A percentile compares a stretch with the other conserved stretches of the same genome.
Evolutionary conservation across 2,329 filamentous ascomycete genomes (phyloP).

Genomic region (Akanthomyces muscarius): DNA sequence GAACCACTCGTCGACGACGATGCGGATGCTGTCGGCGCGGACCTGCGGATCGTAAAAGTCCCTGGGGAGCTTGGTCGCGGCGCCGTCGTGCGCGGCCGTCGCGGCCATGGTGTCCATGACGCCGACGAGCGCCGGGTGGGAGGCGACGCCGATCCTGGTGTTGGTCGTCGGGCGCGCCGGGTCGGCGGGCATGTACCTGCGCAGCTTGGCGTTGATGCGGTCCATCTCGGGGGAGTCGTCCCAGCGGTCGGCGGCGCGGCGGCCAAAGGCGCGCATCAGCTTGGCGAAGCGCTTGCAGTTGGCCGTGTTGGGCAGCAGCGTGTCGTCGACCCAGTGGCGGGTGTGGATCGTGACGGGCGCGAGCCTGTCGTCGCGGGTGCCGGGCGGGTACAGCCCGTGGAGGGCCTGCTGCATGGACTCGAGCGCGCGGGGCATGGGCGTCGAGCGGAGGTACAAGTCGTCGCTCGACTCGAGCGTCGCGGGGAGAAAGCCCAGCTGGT

Average conservation of each 20-base stretch:
- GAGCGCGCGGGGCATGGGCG: constrained; percentile 69
- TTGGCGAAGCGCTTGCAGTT: constrained; percentile 70
- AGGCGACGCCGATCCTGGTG: constrained; percentile 73
- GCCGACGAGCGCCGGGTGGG: constrained; percentile 76
- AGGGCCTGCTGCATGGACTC: constrained; percentile 75
- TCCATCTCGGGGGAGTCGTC: constrained; percentile 76
- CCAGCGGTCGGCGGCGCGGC: constrained; percentile 68
- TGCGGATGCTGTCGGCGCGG: constrained; percentile 64
- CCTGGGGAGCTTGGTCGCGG: constrained; percentile 70
- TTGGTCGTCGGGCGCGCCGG: not conserved
- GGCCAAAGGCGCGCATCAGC: constrained; percentile 65
- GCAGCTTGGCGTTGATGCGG: constrained; percentile 72
- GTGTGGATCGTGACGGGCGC: constrained; percentile 62
- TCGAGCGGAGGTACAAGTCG: constrained; percentile 68
- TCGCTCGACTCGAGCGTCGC: constrained; percentile 46
- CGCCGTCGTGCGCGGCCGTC: constrained; percentile 67
- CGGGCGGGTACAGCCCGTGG: constrained; percentile 66
- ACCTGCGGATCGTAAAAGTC: constrained; percentile 83
- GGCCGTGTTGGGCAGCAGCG: constrained; percentile 72
- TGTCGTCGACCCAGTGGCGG: constrained; percentile 66
- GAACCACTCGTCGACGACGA: constrained; percentile 91
- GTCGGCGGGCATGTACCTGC: constrained; percentile 79
- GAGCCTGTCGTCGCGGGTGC: constrained; percentile 43
- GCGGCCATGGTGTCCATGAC: constrained; percentile 94
- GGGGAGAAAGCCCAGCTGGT: constrained; percentile 70